Evolutionary conservation across 805 yeast species (phyloP).

Genomic region (Cyberlindnera petersonii): DNA sequence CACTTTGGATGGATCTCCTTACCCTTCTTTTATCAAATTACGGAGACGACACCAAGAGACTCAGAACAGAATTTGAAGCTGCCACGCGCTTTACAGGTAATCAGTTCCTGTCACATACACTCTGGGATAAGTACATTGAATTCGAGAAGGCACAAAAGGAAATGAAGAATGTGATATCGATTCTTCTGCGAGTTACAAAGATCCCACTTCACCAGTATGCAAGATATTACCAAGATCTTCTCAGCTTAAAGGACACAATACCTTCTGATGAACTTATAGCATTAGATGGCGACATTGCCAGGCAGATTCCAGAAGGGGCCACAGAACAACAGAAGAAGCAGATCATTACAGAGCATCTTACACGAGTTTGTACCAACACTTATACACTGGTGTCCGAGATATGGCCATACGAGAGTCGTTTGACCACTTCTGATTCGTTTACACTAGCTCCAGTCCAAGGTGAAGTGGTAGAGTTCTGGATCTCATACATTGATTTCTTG

Average conservation of each 20-base stretch:
- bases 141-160: conserved; percentile 45
- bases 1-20: conserved; percentile 65
- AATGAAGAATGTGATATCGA: conserved; percentile 35
- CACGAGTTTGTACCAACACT: conserved; percentile 16
- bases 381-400: conserved; percentile 31
- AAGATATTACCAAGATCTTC: conserved; percentile 55
- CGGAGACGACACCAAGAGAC: conserved; percentile 30
- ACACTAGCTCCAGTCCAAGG: conserved; percentile 42
- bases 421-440: conserved; percentile 56
- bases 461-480: conserved; percentile 54
- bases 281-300: conserved; percentile 21
- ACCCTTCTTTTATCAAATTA: conserved; percentile 45
- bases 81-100: conserved; percentile 55
- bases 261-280: conserved; percentile 13
- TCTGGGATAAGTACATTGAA: conserved; percentile 78
- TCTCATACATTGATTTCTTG: conserved; percentile 54
- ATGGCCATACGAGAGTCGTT: conserved; percentile 69
- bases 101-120: conserved; percentile 70
- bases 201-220: conserved; percentile 88
- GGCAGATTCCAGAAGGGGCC: conserved; percentile 15
- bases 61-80: conserved; percentile 41
- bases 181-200: conserved; percentile 43
- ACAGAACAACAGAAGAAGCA: conserved; percentile 22
- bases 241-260: conserved; percentile 28
- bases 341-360: conserved; percentile 14